phyloP scores from a whole-genome alignment of 2,329 filamentous ascomycete genomes.

The Alternaria hordeiaustralica region DNA sequence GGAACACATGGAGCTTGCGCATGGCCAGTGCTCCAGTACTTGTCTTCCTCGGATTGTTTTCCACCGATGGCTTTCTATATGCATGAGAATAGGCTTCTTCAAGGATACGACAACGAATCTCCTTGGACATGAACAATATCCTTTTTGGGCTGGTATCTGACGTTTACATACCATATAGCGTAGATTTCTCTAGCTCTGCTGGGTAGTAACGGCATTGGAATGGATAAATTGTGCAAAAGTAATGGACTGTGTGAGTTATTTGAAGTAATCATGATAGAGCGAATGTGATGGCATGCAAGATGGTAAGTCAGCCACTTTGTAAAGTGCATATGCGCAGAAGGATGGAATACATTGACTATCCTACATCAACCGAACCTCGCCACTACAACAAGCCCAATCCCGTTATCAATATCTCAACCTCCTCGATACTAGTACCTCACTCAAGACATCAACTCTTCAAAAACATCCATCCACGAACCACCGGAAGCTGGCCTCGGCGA shows the following conservation, averaged over 20 bases:
- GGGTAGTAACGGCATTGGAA: not conserved
- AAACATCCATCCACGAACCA: not conserved
- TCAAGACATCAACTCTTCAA: not conserved
- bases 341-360: not conserved
- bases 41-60: not conserved
- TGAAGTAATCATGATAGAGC: not conserved
- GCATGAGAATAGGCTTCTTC: not conserved
- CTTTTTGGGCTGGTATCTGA: not conserved
- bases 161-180: not conserved
- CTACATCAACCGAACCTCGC: too few species aligned
- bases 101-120: conserved; percentile 6
- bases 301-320: too few species aligned
- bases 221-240: not conserved
- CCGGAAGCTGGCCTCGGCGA: not conserved
- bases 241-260: not conserved
- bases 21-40: not conserved
- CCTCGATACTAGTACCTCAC: not conserved
- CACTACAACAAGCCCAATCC: not conserved
- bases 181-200: not conserved
- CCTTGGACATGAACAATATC: not conserved
- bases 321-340: too few species aligned
- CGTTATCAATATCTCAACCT: not conserved
- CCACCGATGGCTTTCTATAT: not conserved
- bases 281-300: not conserved
- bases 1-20: not conserved